Evolutionary conservation across 2,329 filamentous ascomycete genomes (phyloP).

Genomic region (Beauveria sp.): DNA sequence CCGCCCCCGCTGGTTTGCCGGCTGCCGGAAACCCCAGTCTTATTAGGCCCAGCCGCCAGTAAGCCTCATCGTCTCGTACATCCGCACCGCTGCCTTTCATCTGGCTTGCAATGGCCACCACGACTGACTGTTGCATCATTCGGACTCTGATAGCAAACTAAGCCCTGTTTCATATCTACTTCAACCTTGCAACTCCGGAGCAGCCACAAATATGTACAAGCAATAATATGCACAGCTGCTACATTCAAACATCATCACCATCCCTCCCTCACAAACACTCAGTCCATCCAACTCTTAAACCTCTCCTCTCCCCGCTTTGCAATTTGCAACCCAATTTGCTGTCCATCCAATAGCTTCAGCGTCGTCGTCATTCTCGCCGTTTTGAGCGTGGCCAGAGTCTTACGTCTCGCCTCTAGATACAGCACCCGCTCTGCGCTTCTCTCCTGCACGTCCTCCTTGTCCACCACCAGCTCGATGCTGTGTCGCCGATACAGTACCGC

Average conservation of each 20-base stretch:
- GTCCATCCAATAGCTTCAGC: constrained; percentile 57
- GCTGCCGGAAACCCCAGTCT: background rate
- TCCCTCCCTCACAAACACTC: no score
- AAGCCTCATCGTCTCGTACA: no score
- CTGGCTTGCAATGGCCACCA: no score
- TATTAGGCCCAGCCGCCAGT: no score
- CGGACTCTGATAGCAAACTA: no score
- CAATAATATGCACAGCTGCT: no score
- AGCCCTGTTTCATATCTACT: no score
- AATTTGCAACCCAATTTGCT: constrained; percentile 57
- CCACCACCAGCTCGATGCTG: constrained; percentile 63
- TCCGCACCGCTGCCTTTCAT: no score
- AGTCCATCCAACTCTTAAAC: constrained; percentile 35
- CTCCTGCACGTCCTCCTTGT: constrained; percentile 39
- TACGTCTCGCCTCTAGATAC: constrained; percentile 54
- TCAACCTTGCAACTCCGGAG: no score
- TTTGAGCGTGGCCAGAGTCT: constrained; percentile 43
- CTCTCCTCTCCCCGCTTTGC: constrained; percentile 63
- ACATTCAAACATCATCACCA: background rate
- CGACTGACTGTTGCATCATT: no score
- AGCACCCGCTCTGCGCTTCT: constrained; percentile 36
- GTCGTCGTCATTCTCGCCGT: constrained; percentile 59
- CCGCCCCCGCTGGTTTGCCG: background rate
- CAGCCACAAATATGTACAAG: no score
- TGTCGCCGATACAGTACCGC: constrained; percentile 50